Evolutionary conservation across 768 basidiomycete genomes (phyloP).

Genomic region (Pleurotus ostreatus): DNA sequence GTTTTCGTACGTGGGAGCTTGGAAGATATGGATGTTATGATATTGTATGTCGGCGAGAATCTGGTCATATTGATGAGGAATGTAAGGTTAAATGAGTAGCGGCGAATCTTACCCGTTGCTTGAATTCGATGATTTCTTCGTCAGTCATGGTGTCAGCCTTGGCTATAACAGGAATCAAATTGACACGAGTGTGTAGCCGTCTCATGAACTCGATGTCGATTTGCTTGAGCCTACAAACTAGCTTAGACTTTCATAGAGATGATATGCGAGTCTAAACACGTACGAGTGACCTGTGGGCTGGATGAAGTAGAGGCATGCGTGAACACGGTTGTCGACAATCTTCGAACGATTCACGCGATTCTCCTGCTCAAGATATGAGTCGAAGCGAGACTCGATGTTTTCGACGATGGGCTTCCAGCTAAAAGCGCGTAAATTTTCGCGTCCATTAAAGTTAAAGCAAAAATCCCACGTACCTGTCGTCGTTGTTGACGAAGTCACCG

Average conservation of each 20-base stretch:
- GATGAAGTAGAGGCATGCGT: conserved; percentile 98
- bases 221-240: conserved; percentile 75
- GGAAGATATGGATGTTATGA: conserved; percentile 97
- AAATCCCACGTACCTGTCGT: conserved; percentile 68
- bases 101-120: conserved; percentile 65
- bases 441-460: conserved; percentile 10
- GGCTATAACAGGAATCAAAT: conserved; percentile 97
- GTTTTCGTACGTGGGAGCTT: conserved; percentile 95
- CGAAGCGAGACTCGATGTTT: conserved; percentile 97
- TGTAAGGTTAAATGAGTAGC: neutral
- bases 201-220: conserved; percentile 99
- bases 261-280: conserved; percentile 26
- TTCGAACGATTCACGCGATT: conserved; percentile 96
- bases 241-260: conserved; percentile 6
- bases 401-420: conserved; percentile 99
- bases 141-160: conserved; percentile 98
- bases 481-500: conserved; percentile 99
- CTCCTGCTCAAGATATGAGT: conserved; percentile 97
- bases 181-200: conserved; percentile 93
- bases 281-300: conserved; percentile 98
- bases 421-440: conserved; percentile 16
- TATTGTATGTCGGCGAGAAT: conserved; percentile 90
- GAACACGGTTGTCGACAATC: conserved; percentile 94
- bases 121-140: conserved; percentile 91
- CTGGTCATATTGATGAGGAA: conserved; percentile 32